These are phyloP conservation scores for Zymoseptoria crescenta DNA, from an alignment of 2,329 filamentous ascomycete species.

Conservation along the genomic window DNA sequence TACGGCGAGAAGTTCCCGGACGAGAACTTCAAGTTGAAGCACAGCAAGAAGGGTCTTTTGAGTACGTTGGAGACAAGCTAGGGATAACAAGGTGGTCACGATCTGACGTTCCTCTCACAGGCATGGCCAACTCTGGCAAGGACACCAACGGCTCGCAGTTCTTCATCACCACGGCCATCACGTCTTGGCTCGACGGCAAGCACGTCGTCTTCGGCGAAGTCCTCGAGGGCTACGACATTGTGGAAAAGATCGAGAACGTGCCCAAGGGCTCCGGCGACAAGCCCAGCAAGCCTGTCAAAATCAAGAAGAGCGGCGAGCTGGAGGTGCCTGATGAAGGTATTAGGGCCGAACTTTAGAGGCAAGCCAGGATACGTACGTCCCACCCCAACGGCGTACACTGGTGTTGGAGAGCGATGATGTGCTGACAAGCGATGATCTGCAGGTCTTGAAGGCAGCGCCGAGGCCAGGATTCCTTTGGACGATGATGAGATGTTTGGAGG, in stretches of 20 bases:
- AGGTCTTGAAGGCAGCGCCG: slow-evolving; percentile 40
- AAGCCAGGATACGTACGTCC: slow-evolving; percentile 31
- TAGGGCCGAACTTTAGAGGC: slow-evolving; percentile 68
- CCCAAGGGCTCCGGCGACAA: slow-evolving; percentile 60
- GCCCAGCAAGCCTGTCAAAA: slow-evolving; percentile 62
- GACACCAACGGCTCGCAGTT: slow-evolving; percentile 87
- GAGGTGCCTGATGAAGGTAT: slow-evolving; percentile 85
- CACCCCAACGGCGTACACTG: neutral
- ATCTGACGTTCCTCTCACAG: slow-evolving; percentile 26
- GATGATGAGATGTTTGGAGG: slow-evolving; percentile 31
- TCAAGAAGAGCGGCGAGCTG: slow-evolving; percentile 76
- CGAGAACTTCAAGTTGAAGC: slow-evolving; percentile 93
- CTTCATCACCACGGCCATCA: slow-evolving; percentile 81
- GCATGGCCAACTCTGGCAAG: slow-evolving; percentile 78
- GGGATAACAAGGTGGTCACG: neutral
- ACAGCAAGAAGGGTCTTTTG: slow-evolving; percentile 74
- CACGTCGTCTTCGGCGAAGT: slow-evolving; percentile 89
- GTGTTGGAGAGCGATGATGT: neutral
- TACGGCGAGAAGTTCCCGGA: slow-evolving; percentile 78
- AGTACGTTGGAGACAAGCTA: slow-evolving; percentile 27
- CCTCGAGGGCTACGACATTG: slow-evolving; percentile 73
- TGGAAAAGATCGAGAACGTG: slow-evolving; percentile 69
- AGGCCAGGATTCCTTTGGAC: slow-evolving; percentile 33
- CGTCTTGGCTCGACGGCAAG: slow-evolving; percentile 72
- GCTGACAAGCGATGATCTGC: slow-evolving; percentile 16